Base-by-base conservation (phyloP, 495 filamentous ascomycete genomes). In the Penicillium turbatum region DNA sequence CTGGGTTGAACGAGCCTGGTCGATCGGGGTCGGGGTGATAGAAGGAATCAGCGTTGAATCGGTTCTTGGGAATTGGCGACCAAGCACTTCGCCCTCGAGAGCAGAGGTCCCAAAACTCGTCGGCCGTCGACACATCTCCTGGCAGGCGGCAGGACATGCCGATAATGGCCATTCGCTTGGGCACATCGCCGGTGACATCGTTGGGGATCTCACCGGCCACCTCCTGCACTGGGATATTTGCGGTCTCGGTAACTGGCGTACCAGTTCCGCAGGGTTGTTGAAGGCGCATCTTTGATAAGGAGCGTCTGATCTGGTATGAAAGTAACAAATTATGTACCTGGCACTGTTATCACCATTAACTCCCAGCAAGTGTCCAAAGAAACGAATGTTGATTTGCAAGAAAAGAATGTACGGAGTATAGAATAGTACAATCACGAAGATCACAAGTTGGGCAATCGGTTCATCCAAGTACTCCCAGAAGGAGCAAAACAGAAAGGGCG, bases 101-200 rank as follows among this genome's bases (percentile, higher is more conserved):
- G 39, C 64, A 70, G 5, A 85, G 61, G 15, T 83, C 74, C 80
- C 81, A 85, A 48, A 85, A 79, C 40, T 79, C 72, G 17, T 78
- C 77, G 10, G 78, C 71, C 13, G 68, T 81, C n/a, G 73, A 66
- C 16, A 80, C 80, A 46, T 77, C 65, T 13, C 73, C 74, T 8
- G 77, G 74, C 11, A 80, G 64, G 17, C 75, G 67, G 43, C 76
- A 76, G 15, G 78, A 60, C 63, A 77, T 71, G 8, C 77, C 78
- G 15, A 82, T 67, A 12, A 82, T 65, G 27, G 77, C 78, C 34
- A 75, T 54, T n/a, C 66, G 59, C 29, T 70, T 57, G 1, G 64
- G 53, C 27, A 41, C 53, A 55, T 60, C 48, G 8, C 44, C 35
- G 2, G 24, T 17, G 19, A 27, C 11, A n/a, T 52, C 41, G 10